Evolutionary conservation across 441 rosid genomes (phyloP).

Genomic region (Viola pubescens): DNA sequence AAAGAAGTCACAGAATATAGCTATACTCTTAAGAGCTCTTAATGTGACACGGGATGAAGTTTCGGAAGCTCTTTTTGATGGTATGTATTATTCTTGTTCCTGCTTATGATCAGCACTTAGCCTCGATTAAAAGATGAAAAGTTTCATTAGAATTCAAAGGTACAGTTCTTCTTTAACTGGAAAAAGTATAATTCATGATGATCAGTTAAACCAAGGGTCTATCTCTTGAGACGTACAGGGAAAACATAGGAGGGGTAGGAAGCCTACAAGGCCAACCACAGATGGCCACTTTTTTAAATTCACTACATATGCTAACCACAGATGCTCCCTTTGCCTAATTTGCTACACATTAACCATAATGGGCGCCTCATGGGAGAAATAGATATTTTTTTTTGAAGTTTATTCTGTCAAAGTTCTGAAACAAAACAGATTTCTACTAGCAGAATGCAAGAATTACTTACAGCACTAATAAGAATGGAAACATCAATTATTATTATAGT

Average conservation of each 20-base stretch:
- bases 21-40: conserved; percentile 79
- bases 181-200: background rate
- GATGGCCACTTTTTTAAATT: background rate
- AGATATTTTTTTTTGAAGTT: background rate
- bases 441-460: background rate
- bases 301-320: background rate
- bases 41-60: conserved; percentile 94
- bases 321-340: too few species aligned
- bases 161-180: background rate
- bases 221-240: too few species aligned
- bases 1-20: conserved; percentile 96
- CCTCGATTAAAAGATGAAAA: background rate
- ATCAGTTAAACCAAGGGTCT: background rate
- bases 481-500: conserved; percentile 8
- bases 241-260: background rate
- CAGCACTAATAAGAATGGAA: conserved; percentile 3
- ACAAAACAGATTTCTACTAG: background rate
- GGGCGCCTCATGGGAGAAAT: background rate
- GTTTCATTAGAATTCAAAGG: background rate
- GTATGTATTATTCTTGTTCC: conserved; percentile 31
- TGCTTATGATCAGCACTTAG: conserved; percentile 2
- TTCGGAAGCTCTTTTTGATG: conserved; percentile 91
- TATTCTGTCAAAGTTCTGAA: conserved; percentile 5
- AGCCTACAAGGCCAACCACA: background rate
- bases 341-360: too few species aligned